phyloP scores from a whole-genome alignment of 192 early-diverging fungal genomes.

The Backusella westeae region DNA sequence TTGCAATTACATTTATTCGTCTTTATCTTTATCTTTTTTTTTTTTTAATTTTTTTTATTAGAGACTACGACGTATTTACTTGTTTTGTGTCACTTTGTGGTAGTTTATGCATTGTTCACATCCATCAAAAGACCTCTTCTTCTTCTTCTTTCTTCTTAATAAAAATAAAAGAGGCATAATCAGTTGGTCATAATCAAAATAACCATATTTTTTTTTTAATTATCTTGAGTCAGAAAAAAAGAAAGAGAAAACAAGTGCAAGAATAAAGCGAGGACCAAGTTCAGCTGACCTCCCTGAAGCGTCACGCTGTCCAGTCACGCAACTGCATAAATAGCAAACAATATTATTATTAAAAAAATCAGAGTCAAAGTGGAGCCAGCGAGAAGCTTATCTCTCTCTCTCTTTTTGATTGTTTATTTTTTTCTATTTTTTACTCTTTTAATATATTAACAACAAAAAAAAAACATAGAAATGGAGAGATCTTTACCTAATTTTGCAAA shows the following conservation, averaged over 20 bases:
- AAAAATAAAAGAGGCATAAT: background rate
- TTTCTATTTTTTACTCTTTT: background rate
- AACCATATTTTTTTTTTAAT: background rate
- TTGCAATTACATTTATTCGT: too few relatives aligned
- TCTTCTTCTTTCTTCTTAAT: too few relatives aligned
- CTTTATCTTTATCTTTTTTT: too few relatives aligned
- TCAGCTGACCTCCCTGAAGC: background rate
- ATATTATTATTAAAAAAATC: background rate
- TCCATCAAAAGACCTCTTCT: too few relatives aligned
- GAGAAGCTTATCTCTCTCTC: background rate
- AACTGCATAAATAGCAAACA: background rate
- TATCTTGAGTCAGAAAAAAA: background rate
- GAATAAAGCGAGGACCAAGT: background rate
- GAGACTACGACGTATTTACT: too few relatives aligned
- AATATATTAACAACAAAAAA: background rate
- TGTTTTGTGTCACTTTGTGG: too few relatives aligned
- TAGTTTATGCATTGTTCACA: too few relatives aligned
- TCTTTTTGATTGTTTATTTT: background rate
- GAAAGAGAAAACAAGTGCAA: background rate
- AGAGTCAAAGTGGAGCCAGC: background rate
- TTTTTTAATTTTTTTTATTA: too few relatives aligned
- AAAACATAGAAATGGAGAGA: conserved; percentile 20
- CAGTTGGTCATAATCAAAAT: background rate
- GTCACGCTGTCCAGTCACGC: conserved; percentile 7
- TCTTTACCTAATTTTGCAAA: conserved; percentile 26